phyloP scores from a whole-genome alignment of 805 yeast species.

The Candida xiaguanensis region DNA sequence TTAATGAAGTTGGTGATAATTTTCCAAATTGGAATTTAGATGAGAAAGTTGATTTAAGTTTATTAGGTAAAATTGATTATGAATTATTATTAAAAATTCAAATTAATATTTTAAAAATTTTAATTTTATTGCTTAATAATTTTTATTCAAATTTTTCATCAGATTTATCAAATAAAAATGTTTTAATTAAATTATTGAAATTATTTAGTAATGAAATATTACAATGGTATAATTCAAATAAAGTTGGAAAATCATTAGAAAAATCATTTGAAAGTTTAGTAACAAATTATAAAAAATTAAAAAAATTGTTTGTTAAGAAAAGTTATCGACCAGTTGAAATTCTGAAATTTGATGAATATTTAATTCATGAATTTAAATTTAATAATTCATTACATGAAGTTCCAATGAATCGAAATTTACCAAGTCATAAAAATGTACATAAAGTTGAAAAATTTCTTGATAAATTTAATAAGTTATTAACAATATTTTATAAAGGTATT shows the following conservation, averaged over 20 bases:
- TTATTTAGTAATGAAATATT: conserved; percentile 64
- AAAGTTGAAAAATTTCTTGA: conserved; percentile 61
- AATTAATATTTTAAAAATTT: conserved; percentile 74
- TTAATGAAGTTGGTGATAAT: conserved; percentile 6
- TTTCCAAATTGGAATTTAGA: conserved; percentile 63
- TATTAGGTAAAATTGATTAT: conserved; percentile 53
- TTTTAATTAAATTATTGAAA: conserved; percentile 62
- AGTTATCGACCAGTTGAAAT: conserved; percentile 58
- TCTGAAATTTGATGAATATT: conserved; percentile 35
- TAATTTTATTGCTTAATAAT: conserved; percentile 64
- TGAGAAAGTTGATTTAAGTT: conserved; percentile 31
- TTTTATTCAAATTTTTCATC: conserved; percentile 75
- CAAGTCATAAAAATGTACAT: conserved; percentile 41
- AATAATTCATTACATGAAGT: conserved; percentile 41
- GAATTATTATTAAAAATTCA: conserved; percentile 72
- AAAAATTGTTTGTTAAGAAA: conserved; percentile 67
- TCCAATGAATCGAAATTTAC: conserved; percentile 44
- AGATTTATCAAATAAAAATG: conserved; percentile 55
- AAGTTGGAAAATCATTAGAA: conserved; percentile 31
- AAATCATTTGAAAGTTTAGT: conserved; percentile 38
- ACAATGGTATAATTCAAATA: conserved; percentile 44
- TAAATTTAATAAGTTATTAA: conserved; percentile 59
- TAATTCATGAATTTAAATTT: conserved; percentile 39
- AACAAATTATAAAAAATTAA: conserved; percentile 56
- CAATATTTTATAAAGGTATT: conserved; percentile 53